Evolutionary conservation across 306 rosid genomes (phyloP).

Genomic region (Cajanus cajan): DNA sequence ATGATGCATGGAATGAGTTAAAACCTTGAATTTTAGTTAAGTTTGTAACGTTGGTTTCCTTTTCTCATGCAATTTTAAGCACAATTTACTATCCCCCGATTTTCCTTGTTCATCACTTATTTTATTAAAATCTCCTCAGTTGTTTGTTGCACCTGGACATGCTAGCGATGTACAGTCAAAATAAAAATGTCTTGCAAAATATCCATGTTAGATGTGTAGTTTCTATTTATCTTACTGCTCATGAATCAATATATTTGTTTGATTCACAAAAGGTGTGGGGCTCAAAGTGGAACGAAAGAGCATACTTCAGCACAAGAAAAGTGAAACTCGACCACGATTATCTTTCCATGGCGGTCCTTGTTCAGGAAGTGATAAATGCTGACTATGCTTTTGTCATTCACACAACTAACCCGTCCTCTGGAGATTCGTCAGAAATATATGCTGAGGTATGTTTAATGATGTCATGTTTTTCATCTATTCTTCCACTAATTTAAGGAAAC

Average conservation of each 20-base stretch:
- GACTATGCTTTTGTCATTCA: conserved; percentile 98
- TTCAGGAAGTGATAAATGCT: conserved; percentile 93
- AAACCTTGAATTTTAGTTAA: not conserved
- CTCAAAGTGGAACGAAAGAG: conserved; percentile 99
- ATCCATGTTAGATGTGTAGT: conserved; percentile 4
- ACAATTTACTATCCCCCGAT: not conserved
- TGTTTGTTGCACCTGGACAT: conserved; percentile 16
- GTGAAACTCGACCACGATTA: conserved; percentile 82
- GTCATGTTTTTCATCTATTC: conserved; percentile 5
- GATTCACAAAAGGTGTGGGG: conserved; percentile 82
- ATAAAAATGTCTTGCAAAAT: not conserved
- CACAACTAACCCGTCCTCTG: conserved; percentile 95
- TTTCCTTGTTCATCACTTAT: conserved; percentile 21
- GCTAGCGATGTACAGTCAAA: not conserved
- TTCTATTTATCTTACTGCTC: conserved; percentile 14
- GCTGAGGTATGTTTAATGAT: conserved; percentile 74
- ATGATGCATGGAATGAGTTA: not conserved
- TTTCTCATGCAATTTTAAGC: not conserved
- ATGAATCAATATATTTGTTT: conserved; percentile 21
- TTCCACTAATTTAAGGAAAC: conserved; percentile 11
- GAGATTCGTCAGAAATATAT: conserved; percentile 94
- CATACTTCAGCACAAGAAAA: conserved; percentile 95
- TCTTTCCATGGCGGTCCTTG: conserved; percentile 98
- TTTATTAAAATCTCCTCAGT: not conserved
- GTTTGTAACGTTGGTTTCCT: not conserved